Evolutionary conservation across 768 basidiomycete genomes (phyloP).

Genomic region (Exidia glandulosa): DNA sequence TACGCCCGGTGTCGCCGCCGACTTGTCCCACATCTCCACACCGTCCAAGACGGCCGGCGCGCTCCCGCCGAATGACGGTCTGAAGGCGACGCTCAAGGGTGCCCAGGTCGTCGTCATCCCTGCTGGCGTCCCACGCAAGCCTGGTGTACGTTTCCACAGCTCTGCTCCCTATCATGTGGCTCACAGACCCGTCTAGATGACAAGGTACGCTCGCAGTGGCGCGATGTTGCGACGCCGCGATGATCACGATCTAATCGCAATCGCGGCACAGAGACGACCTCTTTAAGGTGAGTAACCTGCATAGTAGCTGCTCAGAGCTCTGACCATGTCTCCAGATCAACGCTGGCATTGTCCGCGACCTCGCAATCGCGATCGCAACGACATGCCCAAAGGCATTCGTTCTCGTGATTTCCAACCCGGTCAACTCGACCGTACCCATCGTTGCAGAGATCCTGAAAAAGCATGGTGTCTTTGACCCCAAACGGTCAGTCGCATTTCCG

Average conservation of each 20-base stretch:
- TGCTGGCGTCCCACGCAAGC: conserved; percentile 93
- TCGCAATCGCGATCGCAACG: conserved; percentile 82
- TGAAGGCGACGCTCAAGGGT: conserved; percentile 71
- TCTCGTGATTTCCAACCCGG: conserved; percentile 97
- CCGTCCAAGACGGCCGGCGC: conserved; percentile 77
- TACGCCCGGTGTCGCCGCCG: conserved; percentile 93
- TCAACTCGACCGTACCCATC: conserved; percentile 98
- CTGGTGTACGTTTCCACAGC: conserved; percentile 51
- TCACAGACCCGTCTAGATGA: conserved; percentile 36
- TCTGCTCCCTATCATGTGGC: neutral
- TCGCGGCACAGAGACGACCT: conserved; percentile 64
- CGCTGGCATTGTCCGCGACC: conserved; percentile 89
- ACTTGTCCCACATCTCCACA: conserved; percentile 89
- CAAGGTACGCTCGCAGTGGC: conserved; percentile 31
- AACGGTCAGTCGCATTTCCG: conserved; percentile 42
- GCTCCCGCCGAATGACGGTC: conserved; percentile 61
- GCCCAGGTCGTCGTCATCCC: conserved; percentile 92
- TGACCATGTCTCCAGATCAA: conserved; percentile 57
- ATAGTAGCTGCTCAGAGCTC: neutral
- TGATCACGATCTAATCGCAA: neutral
- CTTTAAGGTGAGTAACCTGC: conserved; percentile 61
- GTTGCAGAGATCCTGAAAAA: conserved; percentile 94
- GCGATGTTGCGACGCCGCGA: neutral
- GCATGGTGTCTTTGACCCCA: conserved; percentile 82
- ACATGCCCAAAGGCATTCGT: conserved; percentile 81